These are phyloP conservation scores for Chaetomium fimeti DNA, from an alignment of 495 filamentous ascomycete species.

Conservation along the genomic window DNA sequence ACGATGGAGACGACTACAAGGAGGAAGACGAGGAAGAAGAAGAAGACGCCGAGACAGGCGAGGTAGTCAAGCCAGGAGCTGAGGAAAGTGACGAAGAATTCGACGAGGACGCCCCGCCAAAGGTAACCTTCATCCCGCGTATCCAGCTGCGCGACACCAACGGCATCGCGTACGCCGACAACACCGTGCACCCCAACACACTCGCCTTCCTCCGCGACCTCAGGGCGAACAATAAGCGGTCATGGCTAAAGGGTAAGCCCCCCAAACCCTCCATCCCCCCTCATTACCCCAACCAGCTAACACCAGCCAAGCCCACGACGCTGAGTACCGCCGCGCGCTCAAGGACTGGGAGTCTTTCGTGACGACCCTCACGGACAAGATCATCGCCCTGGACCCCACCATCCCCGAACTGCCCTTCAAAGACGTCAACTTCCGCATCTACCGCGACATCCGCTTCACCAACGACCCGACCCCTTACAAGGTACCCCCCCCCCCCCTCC, in stretches of 20 bases:
- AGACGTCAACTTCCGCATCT: constrained; percentile 83
- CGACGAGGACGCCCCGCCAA: constrained; percentile 38
- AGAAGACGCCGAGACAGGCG: constrained; percentile 21
- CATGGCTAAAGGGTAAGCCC: constrained; percentile 73
- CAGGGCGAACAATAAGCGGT: constrained; percentile 71
- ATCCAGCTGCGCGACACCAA: constrained; percentile 67
- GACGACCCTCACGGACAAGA: constrained; percentile 64
- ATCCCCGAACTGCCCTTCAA: constrained; percentile 80
- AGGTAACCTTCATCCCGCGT: constrained; percentile 60
- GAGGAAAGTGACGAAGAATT: constrained; percentile 38
- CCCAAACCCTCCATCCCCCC: not conserved
- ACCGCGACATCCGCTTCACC: constrained; percentile 75
- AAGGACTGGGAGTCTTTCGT: constrained; percentile 78
- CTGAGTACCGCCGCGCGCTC: constrained; percentile 70
- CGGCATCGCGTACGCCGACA: constrained; percentile 63
- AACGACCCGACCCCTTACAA: constrained; percentile 85
- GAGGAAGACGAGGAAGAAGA: constrained; percentile 21
- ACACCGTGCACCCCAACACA: constrained; percentile 77
- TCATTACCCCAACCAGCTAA: not conserved
- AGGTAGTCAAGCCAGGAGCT: constrained; percentile 11
- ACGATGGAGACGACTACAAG: constrained; percentile 27
- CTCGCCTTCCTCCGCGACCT: constrained; percentile 74
- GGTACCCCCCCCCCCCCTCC: constrained; percentile 55
- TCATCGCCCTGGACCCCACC: constrained; percentile 69
- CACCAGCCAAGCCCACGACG: constrained; percentile 59